Evolutionary conservation across 2,329 filamentous ascomycete species (phyloP).

Genomic region (Fusarium aywerte): DNA sequence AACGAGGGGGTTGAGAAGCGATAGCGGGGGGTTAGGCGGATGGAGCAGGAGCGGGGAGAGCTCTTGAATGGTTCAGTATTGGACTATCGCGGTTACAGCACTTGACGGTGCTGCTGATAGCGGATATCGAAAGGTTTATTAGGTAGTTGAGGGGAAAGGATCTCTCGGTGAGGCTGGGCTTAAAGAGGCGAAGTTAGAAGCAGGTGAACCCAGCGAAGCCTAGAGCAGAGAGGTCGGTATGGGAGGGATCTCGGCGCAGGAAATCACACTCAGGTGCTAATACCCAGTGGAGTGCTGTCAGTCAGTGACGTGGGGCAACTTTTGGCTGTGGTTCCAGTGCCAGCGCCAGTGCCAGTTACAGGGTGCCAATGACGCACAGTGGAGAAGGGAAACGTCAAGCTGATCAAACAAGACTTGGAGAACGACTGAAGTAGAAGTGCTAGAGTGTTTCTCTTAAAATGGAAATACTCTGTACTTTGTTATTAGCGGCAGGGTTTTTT

Average conservation of each 20-base stretch:
- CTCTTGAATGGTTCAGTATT: neutral
- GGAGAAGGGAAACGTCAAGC: constrained; percentile 7
- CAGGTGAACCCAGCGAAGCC: constrained; percentile 13
- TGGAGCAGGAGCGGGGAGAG: constrained; percentile 15
- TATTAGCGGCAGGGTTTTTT: neutral
- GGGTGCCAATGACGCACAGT: constrained; percentile 36
- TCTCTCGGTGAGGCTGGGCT: neutral
- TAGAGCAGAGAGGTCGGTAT: constrained; percentile 3
- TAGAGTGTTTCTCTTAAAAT: neutral
- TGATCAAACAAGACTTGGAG: constrained; percentile 7
- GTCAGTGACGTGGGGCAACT: constrained; percentile 39
- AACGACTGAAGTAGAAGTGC: constrained; percentile 1
- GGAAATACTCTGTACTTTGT: neutral
- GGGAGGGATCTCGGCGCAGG: constrained; percentile 12
- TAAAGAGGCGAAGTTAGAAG: constrained; percentile 27
- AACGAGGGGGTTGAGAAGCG: constrained; percentile 30
- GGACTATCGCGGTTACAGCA: neutral
- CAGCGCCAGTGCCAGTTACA: neutral
- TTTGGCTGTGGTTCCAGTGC: too few relatives aligned
- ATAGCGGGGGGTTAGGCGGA: constrained; percentile 15
- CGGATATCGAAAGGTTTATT: neutral
- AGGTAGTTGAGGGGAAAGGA: neutral
- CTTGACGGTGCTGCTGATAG: neutral
- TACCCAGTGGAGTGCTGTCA: constrained; percentile 8
- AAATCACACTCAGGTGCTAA: constrained; percentile 8